Conservation (phyloP, 176 grass and related monocot species). For the Eleusine indica region DNA sequence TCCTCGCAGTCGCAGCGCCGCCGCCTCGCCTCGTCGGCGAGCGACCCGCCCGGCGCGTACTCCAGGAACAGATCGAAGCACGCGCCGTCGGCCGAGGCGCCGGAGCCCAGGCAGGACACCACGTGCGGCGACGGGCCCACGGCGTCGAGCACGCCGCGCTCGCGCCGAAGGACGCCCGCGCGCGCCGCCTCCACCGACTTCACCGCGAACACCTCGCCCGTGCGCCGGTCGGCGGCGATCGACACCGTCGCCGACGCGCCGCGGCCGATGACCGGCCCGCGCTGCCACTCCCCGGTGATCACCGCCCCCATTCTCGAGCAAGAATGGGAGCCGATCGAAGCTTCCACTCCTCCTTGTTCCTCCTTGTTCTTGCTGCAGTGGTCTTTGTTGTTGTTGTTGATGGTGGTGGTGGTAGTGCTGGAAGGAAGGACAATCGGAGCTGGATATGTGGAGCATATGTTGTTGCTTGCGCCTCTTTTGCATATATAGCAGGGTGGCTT, state of each 20-base stretch:
- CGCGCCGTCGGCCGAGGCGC: background rate
- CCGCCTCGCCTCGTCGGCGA: constrained; percentile 46
- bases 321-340: constrained; percentile 23
- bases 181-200: constrained; percentile 39
- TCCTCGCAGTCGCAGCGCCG: background rate
- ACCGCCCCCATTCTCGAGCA: constrained; percentile 20
- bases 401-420: background rate
- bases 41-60: constrained; percentile 52
- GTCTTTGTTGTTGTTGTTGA: background rate
- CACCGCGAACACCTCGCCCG: constrained; percentile 50
- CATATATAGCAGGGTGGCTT: constrained; percentile 35
- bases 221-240: constrained; percentile 19
- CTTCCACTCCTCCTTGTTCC: constrained; percentile 1
- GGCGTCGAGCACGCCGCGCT: constrained; percentile 43
- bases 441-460: constrained; percentile 44
- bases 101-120: constrained; percentile 41
- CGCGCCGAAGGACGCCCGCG: constrained; percentile 27
- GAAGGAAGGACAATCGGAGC: constrained; percentile 23
- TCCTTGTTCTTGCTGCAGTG: constrained; percentile 23
- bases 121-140: constrained; percentile 40
- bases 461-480: constrained; percentile 6
- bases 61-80: constrained; percentile 44
- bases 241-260: constrained; percentile 55
- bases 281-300: constrained; percentile 31
- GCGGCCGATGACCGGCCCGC: constrained; percentile 43